A percentile compares a stretch with the other conserved stretches of the same genome.
Conservation (phyloP, 2,329 filamentous ascomycete species). For the Phaeosphaeriaceae sp. region DNA sequence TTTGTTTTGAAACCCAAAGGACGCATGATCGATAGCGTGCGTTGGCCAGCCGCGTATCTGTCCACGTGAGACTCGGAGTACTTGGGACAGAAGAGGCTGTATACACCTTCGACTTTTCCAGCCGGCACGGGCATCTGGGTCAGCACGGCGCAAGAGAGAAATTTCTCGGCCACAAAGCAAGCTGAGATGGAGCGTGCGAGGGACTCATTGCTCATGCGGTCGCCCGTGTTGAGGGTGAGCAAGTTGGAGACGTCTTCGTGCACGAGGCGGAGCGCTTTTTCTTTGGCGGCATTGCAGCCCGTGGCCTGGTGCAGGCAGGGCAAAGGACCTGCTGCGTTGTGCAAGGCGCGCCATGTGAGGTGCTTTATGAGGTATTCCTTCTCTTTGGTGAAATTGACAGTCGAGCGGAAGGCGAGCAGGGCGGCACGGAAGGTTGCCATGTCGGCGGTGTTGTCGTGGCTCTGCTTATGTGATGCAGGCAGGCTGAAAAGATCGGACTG, state of each 20-base stretch:
- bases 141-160: conserved; percentile 25
- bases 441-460: conserved; percentile 24
- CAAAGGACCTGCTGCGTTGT: conserved; percentile 10
- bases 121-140: conserved; percentile 35
- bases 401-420: conserved; percentile 17
- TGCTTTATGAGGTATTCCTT: conserved; percentile 20
- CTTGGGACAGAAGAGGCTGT: conserved; percentile 35
- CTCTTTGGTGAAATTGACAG: conserved; percentile 40
- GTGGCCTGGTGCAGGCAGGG: conserved; percentile 36
- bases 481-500: conserved; percentile 21
- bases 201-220: neutral
- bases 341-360: conserved; percentile 13
- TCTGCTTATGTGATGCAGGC: conserved; percentile 13
- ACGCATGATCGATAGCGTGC: conserved; percentile 29
- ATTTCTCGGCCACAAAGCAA: conserved; percentile 12
- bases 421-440: conserved; percentile 20
- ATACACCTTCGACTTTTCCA: conserved; percentile 30
- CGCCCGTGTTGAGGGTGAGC: conserved; percentile 4
- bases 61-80: conserved; percentile 36
- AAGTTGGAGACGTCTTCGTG: conserved; percentile 13
- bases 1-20: conserved; percentile 19
- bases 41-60: conserved; percentile 34
- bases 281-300: conserved; percentile 36
- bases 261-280: conserved; percentile 25
- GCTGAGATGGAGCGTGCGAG: neutral